Evolutionary conservation across 1,139 yeast genomes (phyloP).

Genomic region (Protomyces gravidus): DNA sequence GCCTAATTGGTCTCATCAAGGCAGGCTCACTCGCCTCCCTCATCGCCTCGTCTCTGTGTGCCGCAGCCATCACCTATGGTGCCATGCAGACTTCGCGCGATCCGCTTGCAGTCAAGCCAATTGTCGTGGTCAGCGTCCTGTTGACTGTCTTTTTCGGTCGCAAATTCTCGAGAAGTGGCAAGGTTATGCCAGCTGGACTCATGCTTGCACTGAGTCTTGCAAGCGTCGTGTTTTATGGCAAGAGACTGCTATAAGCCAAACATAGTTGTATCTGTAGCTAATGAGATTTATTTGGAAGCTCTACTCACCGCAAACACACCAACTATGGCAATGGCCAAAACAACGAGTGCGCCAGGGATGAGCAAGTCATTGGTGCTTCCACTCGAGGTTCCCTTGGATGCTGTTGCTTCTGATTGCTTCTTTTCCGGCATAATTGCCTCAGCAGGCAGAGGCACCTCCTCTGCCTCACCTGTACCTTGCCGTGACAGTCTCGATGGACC

Average conservation of each 20-base stretch:
- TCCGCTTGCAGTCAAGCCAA: slow-evolving; percentile 17
- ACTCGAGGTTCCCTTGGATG: slow-evolving; percentile 43
- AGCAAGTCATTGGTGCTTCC: slow-evolving; percentile 53
- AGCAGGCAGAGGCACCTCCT: neutral
- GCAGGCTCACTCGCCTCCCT: slow-evolving; percentile 26
- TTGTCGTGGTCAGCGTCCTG: neutral
- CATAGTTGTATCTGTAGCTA: neutral
- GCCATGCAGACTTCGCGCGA: slow-evolving; percentile 10
- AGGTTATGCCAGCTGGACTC: slow-evolving; percentile 20
- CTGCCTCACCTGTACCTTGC: slow-evolving; percentile 19
- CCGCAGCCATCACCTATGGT: slow-evolving; percentile 18
- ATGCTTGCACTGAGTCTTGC: slow-evolving; percentile 17
- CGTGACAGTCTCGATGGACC: slow-evolving; percentile 12
- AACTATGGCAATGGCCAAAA: slow-evolving; percentile 58
- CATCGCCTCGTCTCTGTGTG: slow-evolving; percentile 23
- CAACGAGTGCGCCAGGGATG: slow-evolving; percentile 60
- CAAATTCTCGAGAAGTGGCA: slow-evolving; percentile 7
- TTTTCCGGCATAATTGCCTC: slow-evolving; percentile 1
- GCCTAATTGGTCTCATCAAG: slow-evolving; percentile 20
- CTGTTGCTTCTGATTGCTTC: neutral
- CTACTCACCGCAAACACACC: slow-evolving; percentile 49
- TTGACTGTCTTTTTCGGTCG: neutral
- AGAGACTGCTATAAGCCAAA: neutral
- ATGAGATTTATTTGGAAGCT: slow-evolving; percentile 6
- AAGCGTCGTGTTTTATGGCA: slow-evolving; percentile 10